Conservation (phyloP, 495 filamentous ascomycete species). For the Apodospora peruviana region DNA sequence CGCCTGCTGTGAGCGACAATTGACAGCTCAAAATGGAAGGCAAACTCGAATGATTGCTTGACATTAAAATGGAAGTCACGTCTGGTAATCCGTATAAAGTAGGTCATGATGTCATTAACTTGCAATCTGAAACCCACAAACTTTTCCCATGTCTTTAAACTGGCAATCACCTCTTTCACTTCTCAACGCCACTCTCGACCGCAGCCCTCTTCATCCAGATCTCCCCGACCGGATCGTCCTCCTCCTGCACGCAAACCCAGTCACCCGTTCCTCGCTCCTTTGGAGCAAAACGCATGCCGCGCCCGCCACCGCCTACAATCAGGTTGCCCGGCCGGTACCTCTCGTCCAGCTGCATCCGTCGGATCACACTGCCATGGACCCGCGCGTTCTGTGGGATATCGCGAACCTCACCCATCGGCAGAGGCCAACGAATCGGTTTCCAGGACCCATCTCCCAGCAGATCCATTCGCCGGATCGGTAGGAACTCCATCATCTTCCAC, state of each 20-base stretch:
- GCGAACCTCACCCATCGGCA: constrained; percentile 73
- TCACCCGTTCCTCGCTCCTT: constrained; percentile 60
- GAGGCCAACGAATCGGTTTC: constrained; percentile 76
- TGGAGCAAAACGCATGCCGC: constrained; percentile 57
- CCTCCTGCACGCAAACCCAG: constrained; percentile 60
- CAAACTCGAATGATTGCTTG: too few species aligned
- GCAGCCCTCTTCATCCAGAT: constrained; percentile 41
- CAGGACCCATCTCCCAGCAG: constrained; percentile 66
- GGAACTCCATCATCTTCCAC: constrained; percentile 78
- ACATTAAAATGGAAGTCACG: too few species aligned
- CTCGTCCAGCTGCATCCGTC: constrained; percentile 59
- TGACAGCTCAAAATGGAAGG: too few species aligned
- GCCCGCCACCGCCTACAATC: constrained; percentile 73
- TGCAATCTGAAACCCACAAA: too few species aligned
- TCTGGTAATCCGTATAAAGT: too few species aligned
- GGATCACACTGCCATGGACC: constrained; percentile 69
- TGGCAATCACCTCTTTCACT: too few species aligned
- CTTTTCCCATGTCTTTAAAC: too few species aligned
- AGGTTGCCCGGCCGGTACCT: constrained; percentile 76
- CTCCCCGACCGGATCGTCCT: constrained; percentile 64
- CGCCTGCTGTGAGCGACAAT: too few species aligned
- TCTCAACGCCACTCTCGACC: constrained; percentile 3
- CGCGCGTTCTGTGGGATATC: constrained; percentile 70
- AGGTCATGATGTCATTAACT: too few species aligned
- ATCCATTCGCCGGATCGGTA: constrained; percentile 83